Conservation (phyloP, 2,329 filamentous ascomycete species). For the Rhexocercosporidium sp. region DNA sequence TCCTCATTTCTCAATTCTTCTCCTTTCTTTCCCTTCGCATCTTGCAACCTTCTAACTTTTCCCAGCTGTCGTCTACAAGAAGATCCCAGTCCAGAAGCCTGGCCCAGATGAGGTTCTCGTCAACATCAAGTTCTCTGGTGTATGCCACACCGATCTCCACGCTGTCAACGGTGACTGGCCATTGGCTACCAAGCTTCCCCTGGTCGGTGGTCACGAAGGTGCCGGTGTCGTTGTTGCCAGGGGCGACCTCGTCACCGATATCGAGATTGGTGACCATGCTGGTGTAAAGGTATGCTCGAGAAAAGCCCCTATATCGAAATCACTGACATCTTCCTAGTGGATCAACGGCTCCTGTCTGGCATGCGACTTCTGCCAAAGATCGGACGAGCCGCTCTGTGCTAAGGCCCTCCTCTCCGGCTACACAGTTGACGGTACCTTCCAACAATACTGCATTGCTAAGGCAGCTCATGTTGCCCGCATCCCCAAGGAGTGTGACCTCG, state of each 20-base stretch:
- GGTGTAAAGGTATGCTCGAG: slow-evolving; percentile 67
- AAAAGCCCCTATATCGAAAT: background rate
- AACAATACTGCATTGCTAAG: slow-evolving; percentile 89
- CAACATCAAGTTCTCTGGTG: slow-evolving; percentile 88
- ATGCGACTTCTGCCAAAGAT: slow-evolving; percentile 82
- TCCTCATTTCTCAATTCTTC: background rate
- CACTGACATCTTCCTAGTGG: slow-evolving; percentile 58
- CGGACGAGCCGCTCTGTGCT: slow-evolving; percentile 83
- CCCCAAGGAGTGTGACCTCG: slow-evolving; percentile 76
- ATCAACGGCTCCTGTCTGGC: slow-evolving; percentile 84
- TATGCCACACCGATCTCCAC: slow-evolving; percentile 86
- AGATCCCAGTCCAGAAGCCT: slow-evolving; percentile 81
- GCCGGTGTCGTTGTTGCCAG: slow-evolving; percentile 83
- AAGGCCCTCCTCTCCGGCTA: slow-evolving; percentile 82
- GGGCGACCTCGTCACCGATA: slow-evolving; percentile 76
- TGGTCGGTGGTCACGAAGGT: slow-evolving; percentile 82
- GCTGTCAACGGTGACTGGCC: slow-evolving; percentile 93
- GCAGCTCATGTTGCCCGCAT: slow-evolving; percentile 84
- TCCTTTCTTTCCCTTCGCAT: background rate
- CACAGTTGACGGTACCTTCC: slow-evolving; percentile 91
- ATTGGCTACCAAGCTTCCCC: slow-evolving; percentile 77
- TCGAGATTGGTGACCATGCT: slow-evolving; percentile 82
- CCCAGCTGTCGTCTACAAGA: slow-evolving; percentile 71
- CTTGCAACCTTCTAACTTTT: slow-evolving; percentile 17
- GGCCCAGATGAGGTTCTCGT: slow-evolving; percentile 89